Conservation (phyloP, 805 yeast genomes). For the Candida quercuum region DNA sequence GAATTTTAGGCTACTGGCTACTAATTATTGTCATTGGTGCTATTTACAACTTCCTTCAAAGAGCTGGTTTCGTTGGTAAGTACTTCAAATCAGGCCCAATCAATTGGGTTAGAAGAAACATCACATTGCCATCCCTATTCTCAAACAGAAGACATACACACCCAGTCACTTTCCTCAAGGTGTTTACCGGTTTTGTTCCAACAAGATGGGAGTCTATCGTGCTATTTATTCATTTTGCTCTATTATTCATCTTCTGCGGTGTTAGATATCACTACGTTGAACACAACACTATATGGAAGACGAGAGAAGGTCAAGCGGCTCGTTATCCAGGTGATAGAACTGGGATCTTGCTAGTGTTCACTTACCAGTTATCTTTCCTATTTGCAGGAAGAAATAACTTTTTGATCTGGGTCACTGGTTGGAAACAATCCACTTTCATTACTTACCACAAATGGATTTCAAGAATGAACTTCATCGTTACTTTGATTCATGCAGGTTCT, state of each 20-base stretch:
- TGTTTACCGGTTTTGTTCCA: conserved; percentile 20
- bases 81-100: conserved; percentile 10
- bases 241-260: conserved; percentile 12
- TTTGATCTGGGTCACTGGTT: conserved; percentile 54
- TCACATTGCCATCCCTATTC: conserved; percentile 13
- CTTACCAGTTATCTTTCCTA: conserved; percentile 48
- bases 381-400: conserved; percentile 75
- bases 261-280: conserved; percentile 14
- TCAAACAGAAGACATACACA: conserved; percentile 16
- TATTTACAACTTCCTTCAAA: conserved; percentile 21
- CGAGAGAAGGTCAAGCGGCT: conserved; percentile 12
- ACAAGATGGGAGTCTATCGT: conserved; percentile 24
- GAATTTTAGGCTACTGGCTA: conserved; percentile 44
- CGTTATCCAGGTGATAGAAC: conserved; percentile 25
- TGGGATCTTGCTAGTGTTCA: conserved; percentile 23
- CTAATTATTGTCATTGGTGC: conserved; percentile 36
- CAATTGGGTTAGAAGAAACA: conserved; percentile 12
- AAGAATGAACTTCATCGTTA: conserved; percentile 31
- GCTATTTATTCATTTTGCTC: conserved; percentile 28
- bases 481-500: conserved; percentile 18
- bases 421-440: conserved; percentile 60
- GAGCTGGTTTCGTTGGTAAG: conserved; percentile 12
- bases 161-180: conserved; percentile 10
- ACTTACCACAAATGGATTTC: conserved; percentile 64
- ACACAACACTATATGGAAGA: conserved; percentile 17